Percentiles rank a stretch among this genome's conserved stretches.
These are phyloP conservation scores for Hanseniaspora clermontiae DNA, from an alignment of 805 yeast genomes.

Conservation along the genomic window DNA sequence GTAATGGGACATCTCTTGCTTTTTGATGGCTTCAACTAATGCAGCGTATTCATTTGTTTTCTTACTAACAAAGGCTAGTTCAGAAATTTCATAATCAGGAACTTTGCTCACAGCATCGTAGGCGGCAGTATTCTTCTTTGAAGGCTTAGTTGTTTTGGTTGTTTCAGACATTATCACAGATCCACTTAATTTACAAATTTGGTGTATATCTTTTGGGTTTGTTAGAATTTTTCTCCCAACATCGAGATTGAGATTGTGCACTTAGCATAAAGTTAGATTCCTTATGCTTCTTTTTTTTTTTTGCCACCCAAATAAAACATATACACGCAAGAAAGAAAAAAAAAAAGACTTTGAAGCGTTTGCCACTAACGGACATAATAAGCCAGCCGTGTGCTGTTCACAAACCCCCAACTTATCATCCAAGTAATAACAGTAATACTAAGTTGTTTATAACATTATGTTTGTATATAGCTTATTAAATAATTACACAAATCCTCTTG, in stretches of 20 bases:
- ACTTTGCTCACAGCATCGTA: constrained; percentile 33
- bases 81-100: constrained; percentile 77
- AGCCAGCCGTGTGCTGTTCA: too few species aligned
- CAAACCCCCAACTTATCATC: too few species aligned
- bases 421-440: not conserved
- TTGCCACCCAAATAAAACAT: constrained; percentile 4
- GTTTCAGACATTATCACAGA: not conserved
- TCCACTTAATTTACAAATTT: too few species aligned
- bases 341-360: not conserved
- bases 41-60: constrained; percentile 23
- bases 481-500: constrained; percentile 29
- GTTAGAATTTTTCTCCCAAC: too few species aligned
- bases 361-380: not conserved
- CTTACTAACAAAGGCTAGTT: constrained; percentile 55
- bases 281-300: not conserved
- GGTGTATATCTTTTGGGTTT: not conserved
- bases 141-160: not conserved
- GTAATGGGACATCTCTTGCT: constrained; percentile 67
- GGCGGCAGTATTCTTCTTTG: constrained; percentile 19
- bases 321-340: not conserved
- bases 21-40: constrained; percentile 41
- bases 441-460: not conserved
- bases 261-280: not conserved
- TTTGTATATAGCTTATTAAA: not conserved
- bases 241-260: not conserved